These are phyloP conservation scores for Sequoia sempervirens DNA, from an alignment of 75 land plant genomes.

Conservation along the genomic window DNA sequence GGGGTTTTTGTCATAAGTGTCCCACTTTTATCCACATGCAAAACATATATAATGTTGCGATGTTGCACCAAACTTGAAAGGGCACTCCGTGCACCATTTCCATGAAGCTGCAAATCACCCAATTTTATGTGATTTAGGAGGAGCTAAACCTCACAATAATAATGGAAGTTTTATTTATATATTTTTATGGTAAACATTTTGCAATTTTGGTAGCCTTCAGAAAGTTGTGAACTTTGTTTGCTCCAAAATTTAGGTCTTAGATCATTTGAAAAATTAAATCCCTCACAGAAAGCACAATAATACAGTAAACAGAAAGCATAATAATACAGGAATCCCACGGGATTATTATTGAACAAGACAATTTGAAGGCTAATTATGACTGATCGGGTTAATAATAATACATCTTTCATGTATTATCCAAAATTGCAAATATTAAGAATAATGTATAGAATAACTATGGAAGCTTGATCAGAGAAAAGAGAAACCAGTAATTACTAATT, in stretches of 20 bases:
- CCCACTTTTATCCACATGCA: slow-evolving; percentile 81
- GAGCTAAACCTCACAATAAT: not conserved
- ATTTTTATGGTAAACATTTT: not conserved
- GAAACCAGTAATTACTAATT: not conserved
- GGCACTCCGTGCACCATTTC: slow-evolving; percentile 62
- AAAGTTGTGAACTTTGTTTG: not conserved
- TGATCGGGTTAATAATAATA: not conserved
- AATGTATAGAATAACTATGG: not conserved
- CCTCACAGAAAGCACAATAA: not conserved
- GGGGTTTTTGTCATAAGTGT: slow-evolving; percentile 36
- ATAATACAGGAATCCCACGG: not conserved
- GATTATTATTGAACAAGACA: not conserved
- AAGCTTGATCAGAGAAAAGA: not conserved
- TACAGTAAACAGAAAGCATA: not conserved
- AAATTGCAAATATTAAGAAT: not conserved
- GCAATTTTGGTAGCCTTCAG: not conserved
- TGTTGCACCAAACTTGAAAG: slow-evolving; percentile 35
- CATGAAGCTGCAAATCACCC: slow-evolving; percentile 73
- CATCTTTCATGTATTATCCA: not conserved
- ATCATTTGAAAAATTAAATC: not conserved
- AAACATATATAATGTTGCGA: slow-evolving; percentile 71
- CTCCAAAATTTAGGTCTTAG: not conserved
- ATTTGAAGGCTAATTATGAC: not conserved
- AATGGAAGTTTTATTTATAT: not conserved
- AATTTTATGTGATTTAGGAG: not conserved